These are phyloP conservation scores for Physcomitrellopsis africana DNA, from an alignment of 225 moss, liverwort and hornwort genomes.

Conservation along the genomic window DNA sequence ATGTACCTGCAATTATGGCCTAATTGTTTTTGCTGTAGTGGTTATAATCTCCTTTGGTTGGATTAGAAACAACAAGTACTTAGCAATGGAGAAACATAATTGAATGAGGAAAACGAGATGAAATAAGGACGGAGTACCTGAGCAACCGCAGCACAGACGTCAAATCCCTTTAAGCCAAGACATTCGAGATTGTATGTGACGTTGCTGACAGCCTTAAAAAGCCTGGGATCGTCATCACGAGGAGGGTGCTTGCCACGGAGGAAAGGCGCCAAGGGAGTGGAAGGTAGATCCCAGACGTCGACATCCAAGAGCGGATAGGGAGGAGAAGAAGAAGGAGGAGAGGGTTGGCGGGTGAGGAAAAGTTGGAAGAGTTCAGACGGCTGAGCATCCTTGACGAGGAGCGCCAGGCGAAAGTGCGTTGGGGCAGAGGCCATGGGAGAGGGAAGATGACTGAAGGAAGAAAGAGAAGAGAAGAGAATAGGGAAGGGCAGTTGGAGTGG, in stretches of 20 bases:
- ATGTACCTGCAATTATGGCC: slow-evolving; percentile 9
- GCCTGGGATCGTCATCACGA: slow-evolving; percentile 51
- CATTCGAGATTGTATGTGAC: slow-evolving; percentile 78
- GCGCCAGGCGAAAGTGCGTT: slow-evolving; percentile 61
- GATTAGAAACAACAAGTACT: background rate
- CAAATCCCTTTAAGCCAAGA: slow-evolving; percentile 77
- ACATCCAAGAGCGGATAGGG: slow-evolving; percentile 49
- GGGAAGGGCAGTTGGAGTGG: slow-evolving; percentile 26
- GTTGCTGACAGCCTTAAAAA: slow-evolving; percentile 59
- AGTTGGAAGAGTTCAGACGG: slow-evolving; percentile 76
- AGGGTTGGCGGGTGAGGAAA: slow-evolving; percentile 63
- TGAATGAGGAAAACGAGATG: background rate
- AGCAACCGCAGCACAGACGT: slow-evolving; percentile 61
- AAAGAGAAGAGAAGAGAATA: slow-evolving; percentile 28
- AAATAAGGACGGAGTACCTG: slow-evolving; percentile 42
- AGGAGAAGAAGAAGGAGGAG: slow-evolving; percentile 47
- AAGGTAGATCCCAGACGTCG: slow-evolving; percentile 79
- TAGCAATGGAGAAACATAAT: slow-evolving; percentile 17
- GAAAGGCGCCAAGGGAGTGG: slow-evolving; percentile 50
- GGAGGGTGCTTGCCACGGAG: slow-evolving; percentile 39
- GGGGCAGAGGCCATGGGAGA: slow-evolving; percentile 34
- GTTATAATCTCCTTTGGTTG: background rate
- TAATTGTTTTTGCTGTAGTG: background rate
- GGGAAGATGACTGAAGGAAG: slow-evolving; percentile 1
- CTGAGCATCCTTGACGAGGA: slow-evolving; percentile 78